Percentiles rank a stretch among this genome's conserved stretches.
These are phyloP conservation scores for Collybia mongolica DNA, from an alignment of 768 basidiomycete species.

Conservation along the genomic window DNA sequence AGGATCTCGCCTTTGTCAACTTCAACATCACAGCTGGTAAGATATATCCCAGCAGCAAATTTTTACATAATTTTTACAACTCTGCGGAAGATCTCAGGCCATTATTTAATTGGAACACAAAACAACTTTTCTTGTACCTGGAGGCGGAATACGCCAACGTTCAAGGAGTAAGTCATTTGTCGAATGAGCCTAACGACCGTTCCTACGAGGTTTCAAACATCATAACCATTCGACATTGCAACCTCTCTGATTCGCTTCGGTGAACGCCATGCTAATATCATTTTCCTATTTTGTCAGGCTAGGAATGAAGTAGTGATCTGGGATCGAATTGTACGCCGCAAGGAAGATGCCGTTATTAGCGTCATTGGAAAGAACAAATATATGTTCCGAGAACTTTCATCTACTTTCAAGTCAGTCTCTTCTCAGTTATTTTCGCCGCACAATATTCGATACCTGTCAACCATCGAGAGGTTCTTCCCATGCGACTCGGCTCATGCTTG, in stretches of 20 bases:
- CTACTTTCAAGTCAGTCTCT: slow-evolving; percentile 70
- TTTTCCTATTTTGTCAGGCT: slow-evolving; percentile 34
- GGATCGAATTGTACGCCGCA: slow-evolving; percentile 88
- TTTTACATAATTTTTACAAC: slow-evolving; percentile 1
- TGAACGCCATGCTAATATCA: background rate
- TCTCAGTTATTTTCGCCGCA: too few relatives aligned
- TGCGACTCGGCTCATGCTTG: background rate
- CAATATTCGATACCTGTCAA: background rate
- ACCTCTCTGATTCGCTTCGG: background rate
- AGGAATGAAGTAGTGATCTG: slow-evolving; percentile 84
- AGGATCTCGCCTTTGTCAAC: slow-evolving; percentile 77
- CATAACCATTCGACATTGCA: background rate
- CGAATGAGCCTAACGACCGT: background rate
- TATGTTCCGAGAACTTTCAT: slow-evolving; percentile 71
- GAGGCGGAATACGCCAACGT: slow-evolving; percentile 79
- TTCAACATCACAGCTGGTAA: slow-evolving; percentile 82
- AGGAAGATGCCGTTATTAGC: slow-evolving; percentile 69
- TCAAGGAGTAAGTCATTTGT: slow-evolving; percentile 56
- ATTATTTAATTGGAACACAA: slow-evolving; percentile 96
- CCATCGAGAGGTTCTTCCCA: background rate
- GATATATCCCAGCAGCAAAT: slow-evolving; percentile 16
- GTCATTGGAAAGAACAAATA: slow-evolving; percentile 80
- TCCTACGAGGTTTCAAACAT: background rate
- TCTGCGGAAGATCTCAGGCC: slow-evolving; percentile 64
- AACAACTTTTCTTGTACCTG: slow-evolving; percentile 87